Conservation (phyloP, 306 rosid species). For the Argentina anserina region DNA sequence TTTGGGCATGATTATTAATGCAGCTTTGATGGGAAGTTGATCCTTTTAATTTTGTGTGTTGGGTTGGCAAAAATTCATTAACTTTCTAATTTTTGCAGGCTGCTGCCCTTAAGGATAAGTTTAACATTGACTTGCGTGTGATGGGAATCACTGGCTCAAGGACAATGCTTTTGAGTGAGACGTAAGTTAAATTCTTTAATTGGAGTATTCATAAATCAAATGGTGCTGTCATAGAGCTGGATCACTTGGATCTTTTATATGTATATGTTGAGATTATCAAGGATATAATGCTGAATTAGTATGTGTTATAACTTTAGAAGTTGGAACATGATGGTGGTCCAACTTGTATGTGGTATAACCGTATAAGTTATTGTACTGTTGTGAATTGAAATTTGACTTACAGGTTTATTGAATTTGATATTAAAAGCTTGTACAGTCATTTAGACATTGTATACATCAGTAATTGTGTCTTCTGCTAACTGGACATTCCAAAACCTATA, state of each 20-base stretch:
- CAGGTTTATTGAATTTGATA: neutral
- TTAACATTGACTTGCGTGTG: slow-evolving; percentile 92
- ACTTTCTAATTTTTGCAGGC: slow-evolving; percentile 47
- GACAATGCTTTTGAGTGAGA: slow-evolving; percentile 77
- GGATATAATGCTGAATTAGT: neutral
- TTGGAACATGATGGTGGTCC: neutral
- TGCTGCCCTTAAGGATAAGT: slow-evolving; percentile 82
- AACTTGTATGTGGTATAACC: neutral
- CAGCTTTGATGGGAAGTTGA: neutral
- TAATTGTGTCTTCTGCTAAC: neutral
- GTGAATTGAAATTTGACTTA: neutral
- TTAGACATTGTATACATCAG: neutral
- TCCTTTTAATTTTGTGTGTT: neutral
- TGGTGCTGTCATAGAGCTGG: neutral
- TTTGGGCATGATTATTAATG: neutral
- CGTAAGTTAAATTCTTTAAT: slow-evolving; percentile 51
- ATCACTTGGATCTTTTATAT: neutral
- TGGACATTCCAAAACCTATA: neutral
- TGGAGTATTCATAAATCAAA: slow-evolving; percentile 11
- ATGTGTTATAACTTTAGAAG: neutral
- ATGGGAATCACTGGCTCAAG: slow-evolving; percentile 82
- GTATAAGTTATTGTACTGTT: neutral
- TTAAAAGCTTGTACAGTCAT: neutral
- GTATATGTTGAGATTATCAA: neutral
- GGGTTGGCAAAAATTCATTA: neutral